These are phyloP conservation scores for Colletotrichum camelliae DNA, from an alignment of 2,329 filamentous ascomycete genomes.

Conservation along the genomic window DNA sequence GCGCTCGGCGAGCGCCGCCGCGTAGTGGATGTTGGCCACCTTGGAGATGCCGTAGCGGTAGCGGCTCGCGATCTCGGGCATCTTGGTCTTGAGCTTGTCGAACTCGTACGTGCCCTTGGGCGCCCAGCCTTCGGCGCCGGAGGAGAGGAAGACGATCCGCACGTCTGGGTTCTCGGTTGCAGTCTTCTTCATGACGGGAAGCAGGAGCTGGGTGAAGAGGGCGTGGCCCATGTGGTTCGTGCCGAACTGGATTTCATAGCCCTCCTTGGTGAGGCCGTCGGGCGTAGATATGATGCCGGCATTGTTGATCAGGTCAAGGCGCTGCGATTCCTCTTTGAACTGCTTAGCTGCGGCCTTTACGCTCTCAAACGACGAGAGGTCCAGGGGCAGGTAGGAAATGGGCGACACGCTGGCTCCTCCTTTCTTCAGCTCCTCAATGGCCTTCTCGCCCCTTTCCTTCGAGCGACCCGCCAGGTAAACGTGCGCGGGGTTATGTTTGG, in stretches of 20 bases:
- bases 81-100: conserved; percentile 30
- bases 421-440: conserved; percentile 1
- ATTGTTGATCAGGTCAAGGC: conserved; percentile 36
- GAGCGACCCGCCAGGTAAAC: conserved; percentile 23
- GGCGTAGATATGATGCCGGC: conserved; percentile 31
- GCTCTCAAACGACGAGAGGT: conserved; percentile 19
- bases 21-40: conserved; percentile 36
- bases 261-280: conserved; percentile 29
- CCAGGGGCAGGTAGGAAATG: conserved; percentile 1
- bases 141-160: conserved; percentile 35
- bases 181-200: conserved; percentile 27
- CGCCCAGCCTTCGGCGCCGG: conserved; percentile 27
- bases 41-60: conserved; percentile 38
- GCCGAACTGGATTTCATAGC: conserved; percentile 36
- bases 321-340: conserved; percentile 6
- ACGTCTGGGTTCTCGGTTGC: conserved; percentile 25
- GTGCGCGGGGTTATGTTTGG: conserved; percentile 34
- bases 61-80: conserved; percentile 24
- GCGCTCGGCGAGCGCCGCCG: conserved; percentile 31
- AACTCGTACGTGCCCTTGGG: conserved; percentile 33
- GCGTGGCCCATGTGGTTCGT: conserved; percentile 34
- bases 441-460: conserved; percentile 6
- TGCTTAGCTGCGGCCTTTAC: conserved; percentile 19
- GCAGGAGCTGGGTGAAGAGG: conserved; percentile 27
- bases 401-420: neutral